phyloP scores from a whole-genome alignment of 108 stramenopile species.

The Skeletonema costatum region DNA sequence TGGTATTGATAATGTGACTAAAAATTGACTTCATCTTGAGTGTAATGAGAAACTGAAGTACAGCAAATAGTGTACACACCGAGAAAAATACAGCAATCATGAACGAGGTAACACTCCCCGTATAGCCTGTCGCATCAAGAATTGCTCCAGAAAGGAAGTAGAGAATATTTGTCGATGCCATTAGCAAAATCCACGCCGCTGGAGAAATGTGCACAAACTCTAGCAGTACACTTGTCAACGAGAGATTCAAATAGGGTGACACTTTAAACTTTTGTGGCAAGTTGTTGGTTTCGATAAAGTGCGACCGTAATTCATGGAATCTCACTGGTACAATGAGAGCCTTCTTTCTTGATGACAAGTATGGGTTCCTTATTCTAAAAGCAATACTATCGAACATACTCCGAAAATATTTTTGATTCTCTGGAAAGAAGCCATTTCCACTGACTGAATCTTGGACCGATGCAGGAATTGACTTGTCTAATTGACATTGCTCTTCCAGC shows the following conservation, averaged over 20 bases:
- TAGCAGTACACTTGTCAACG: conserved; percentile 60
- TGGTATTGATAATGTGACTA: conserved; percentile 42
- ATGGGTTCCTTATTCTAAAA: conserved; percentile 37
- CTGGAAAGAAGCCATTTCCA: neutral
- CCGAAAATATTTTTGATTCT: conserved; percentile 1
- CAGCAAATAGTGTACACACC: conserved; percentile 23
- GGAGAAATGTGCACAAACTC: conserved; percentile 77
- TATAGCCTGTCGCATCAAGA: conserved; percentile 28
- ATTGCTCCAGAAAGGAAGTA: conserved; percentile 74
- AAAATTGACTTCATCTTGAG: conserved; percentile 50
- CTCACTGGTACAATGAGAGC: conserved; percentile 73
- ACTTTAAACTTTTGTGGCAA: conserved; percentile 77
- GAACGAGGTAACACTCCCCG: conserved; percentile 20
- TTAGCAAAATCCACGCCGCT: conserved; percentile 76
- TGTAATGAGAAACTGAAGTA: conserved; percentile 22
- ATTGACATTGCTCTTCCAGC: conserved; percentile 30
- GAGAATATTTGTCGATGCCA: conserved; percentile 58
- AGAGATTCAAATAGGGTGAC: conserved; percentile 76
- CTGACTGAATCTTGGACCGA: neutral
- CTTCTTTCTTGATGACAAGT: conserved; percentile 37
- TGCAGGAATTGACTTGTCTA: neutral
- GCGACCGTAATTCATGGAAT: conserved; percentile 84
- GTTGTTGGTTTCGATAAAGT: conserved; percentile 79
- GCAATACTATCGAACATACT: conserved; percentile 2
- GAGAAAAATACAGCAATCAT: conserved; percentile 47